Evolutionary conservation across 2,329 filamentous ascomycete species (phyloP).

Genomic region (Sordariomycetes sp.): DNA sequence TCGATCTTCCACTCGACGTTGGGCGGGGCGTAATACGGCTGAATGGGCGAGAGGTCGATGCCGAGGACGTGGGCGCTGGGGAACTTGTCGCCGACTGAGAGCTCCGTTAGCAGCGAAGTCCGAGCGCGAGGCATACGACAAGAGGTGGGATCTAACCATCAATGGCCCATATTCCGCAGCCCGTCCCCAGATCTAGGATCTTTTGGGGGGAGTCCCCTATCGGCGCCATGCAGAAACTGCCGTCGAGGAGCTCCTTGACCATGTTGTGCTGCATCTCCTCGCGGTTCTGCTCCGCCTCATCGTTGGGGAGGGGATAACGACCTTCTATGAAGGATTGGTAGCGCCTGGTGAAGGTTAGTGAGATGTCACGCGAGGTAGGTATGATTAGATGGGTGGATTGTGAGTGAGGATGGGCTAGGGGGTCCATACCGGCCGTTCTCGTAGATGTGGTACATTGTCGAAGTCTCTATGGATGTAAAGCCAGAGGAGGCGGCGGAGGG

Average conservation of each 20-base stretch:
- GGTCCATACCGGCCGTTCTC: slow-evolving; percentile 23
- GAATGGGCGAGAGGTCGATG: slow-evolving; percentile 47
- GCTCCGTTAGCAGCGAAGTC: background rate
- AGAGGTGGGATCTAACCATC: slow-evolving; percentile 20
- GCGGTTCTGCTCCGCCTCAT: slow-evolving; percentile 36
- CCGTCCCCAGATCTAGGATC: slow-evolving; percentile 48
- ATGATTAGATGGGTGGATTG: background rate
- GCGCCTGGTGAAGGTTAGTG: slow-evolving; percentile 12
- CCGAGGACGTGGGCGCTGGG: slow-evolving; percentile 33
- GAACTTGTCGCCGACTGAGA: slow-evolving; percentile 14
- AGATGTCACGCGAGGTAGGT: background rate
- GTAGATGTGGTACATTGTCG: slow-evolving; percentile 19
- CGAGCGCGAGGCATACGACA: slow-evolving; percentile 15
- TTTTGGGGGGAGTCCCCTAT: slow-evolving; percentile 33
- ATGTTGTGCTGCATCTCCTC: slow-evolving; percentile 37
- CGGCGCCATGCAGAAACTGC: slow-evolving; percentile 29
- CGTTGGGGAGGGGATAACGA: slow-evolving; percentile 40
- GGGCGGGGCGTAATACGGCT: slow-evolving; percentile 38
- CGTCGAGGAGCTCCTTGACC: slow-evolving; percentile 34
- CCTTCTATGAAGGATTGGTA: slow-evolving; percentile 36
- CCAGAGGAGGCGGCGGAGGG: slow-evolving; percentile 24
- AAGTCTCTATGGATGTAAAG: slow-evolving; percentile 27
- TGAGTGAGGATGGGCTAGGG: background rate
- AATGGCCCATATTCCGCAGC: slow-evolving; percentile 45
- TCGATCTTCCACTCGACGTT: slow-evolving; percentile 23